Evolutionary conservation across 2,329 filamentous ascomycete genomes (phyloP).

Genomic region (Claviceps africana): DNA sequence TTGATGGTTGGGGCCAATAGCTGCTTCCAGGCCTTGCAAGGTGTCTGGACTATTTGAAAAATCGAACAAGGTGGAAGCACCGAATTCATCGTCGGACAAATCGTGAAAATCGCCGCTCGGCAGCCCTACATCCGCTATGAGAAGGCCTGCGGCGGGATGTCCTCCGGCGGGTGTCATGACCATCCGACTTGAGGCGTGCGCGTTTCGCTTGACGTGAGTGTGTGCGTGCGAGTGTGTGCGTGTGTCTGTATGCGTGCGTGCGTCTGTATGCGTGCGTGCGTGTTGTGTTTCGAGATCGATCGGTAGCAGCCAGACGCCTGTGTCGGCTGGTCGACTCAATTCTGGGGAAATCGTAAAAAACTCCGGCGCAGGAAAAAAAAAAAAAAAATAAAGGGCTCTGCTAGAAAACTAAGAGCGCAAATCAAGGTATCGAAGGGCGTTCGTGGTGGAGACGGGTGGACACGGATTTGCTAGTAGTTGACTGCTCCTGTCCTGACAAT

Average conservation of each 20-base stretch:
- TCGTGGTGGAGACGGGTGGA: not conserved
- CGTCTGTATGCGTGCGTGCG: too few species aligned
- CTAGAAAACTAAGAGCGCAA: not conserved
- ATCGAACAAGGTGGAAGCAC: constrained; percentile 19
- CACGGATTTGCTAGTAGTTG: not conserved
- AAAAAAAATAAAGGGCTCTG: not conserved
- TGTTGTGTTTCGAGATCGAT: not conserved
- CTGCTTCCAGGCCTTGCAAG: constrained; percentile 19
- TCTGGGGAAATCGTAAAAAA: not conserved
- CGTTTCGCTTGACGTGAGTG: constrained; percentile 7
- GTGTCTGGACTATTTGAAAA: constrained; percentile 24
- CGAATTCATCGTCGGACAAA: constrained; percentile 24
- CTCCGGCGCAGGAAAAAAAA: not conserved
- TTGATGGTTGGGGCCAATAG: constrained; percentile 16
- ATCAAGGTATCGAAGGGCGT: not conserved
- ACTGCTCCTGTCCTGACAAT: not conserved
- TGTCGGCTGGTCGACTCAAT: not conserved
- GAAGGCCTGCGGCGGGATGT: constrained; percentile 22
- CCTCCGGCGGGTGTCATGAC: constrained; percentile 22
- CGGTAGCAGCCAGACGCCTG: not conserved
- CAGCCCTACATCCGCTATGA: constrained; percentile 25
- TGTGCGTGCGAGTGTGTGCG: too few species aligned
- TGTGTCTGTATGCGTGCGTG: too few species aligned
- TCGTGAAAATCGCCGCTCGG: constrained; percentile 24
- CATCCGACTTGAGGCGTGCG: constrained; percentile 12